phyloP scores from a whole-genome alignment of 805 yeast species.

The Candida takata region DNA sequence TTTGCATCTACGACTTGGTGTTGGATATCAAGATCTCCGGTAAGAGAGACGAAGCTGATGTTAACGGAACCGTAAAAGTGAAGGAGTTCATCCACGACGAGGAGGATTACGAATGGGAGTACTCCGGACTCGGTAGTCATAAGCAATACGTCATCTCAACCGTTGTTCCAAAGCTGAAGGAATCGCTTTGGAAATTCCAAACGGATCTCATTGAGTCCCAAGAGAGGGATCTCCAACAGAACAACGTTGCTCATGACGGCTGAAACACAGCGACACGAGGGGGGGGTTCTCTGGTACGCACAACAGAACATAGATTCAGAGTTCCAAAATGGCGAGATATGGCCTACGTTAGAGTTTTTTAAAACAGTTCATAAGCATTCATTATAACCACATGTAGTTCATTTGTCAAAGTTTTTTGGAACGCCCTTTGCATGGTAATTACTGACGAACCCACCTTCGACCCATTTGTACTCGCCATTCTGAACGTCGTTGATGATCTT shows the following conservation, averaged over 20 bases:
- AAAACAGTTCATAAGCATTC: conserved; percentile 1
- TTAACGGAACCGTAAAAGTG: conserved; percentile 40
- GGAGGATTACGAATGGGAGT: conserved; percentile 54
- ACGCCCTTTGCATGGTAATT: conserved; percentile 76
- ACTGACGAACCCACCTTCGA: conserved; percentile 41
- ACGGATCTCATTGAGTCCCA: conserved; percentile 53
- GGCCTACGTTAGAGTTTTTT: too few species aligned
- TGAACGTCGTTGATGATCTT: conserved; percentile 53
- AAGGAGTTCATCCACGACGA: conserved; percentile 78
- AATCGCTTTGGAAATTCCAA: conserved; percentile 52
- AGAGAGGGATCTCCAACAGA: conserved; percentile 52
- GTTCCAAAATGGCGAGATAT: too few species aligned
- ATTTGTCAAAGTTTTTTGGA: conserved; percentile 66
- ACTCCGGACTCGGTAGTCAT: conserved; percentile 34
- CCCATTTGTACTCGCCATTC: conserved; percentile 44
- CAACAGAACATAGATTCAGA: background rate
- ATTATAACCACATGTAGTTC: conserved; percentile 2
- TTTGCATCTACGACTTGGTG: conserved; percentile 65
- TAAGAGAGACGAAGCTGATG: conserved; percentile 29
- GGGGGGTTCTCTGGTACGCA: too few species aligned
- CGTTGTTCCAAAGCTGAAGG: conserved; percentile 45
- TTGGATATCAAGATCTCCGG: conserved; percentile 42
- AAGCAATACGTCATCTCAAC: conserved; percentile 33
- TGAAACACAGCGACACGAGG: too few species aligned
- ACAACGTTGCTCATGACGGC: conserved; percentile 11